Evolutionary conservation across 768 basidiomycete genomes (phyloP).

Genomic region (Rhizopogon roseolus): DNA sequence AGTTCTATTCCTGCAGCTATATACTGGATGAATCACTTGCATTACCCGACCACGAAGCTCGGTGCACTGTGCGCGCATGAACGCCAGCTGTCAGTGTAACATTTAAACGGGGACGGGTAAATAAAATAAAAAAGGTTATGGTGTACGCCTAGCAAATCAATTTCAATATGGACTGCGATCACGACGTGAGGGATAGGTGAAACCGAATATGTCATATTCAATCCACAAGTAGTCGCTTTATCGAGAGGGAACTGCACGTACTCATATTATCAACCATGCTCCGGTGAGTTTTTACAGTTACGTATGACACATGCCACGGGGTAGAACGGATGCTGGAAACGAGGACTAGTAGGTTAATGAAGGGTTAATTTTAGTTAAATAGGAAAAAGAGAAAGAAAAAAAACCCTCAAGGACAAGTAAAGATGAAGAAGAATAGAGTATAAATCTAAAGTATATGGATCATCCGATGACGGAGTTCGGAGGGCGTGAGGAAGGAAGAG

Average conservation of each 20-base stretch:
- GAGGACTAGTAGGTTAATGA: not conserved
- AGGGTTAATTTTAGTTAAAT: too few relatives aligned
- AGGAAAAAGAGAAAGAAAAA: too few relatives aligned
- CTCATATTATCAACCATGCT: slow-evolving; percentile 92
- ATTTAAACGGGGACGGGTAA: too few relatives aligned
- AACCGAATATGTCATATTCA: slow-evolving; percentile 88
- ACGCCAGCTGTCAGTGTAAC: too few relatives aligned
- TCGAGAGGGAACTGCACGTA: slow-evolving; percentile 83
- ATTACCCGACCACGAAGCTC: too few relatives aligned
- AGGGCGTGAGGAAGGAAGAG: slow-evolving; percentile 7
- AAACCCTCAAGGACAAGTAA: too few relatives aligned
- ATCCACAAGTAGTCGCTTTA: slow-evolving; percentile 77
- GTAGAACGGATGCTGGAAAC: not conserved
- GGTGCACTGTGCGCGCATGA: too few relatives aligned
- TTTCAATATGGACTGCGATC: too few relatives aligned
- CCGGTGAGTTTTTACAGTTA: slow-evolving; percentile 38
- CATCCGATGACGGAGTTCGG: not conserved
- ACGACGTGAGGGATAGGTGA: slow-evolving; percentile 34
- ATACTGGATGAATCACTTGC: too few relatives aligned
- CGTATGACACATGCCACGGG: not conserved
- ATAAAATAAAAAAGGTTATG: slow-evolving; percentile 65
- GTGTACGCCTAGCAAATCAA: slow-evolving; percentile 73
- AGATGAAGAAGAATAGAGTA: too few relatives aligned
- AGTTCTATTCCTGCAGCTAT: too few relatives aligned
- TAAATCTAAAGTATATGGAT: not conserved